Evolutionary conservation across 352 stramenopile species (phyloP).

Genomic region (Poterioochromonas sp.): DNA sequence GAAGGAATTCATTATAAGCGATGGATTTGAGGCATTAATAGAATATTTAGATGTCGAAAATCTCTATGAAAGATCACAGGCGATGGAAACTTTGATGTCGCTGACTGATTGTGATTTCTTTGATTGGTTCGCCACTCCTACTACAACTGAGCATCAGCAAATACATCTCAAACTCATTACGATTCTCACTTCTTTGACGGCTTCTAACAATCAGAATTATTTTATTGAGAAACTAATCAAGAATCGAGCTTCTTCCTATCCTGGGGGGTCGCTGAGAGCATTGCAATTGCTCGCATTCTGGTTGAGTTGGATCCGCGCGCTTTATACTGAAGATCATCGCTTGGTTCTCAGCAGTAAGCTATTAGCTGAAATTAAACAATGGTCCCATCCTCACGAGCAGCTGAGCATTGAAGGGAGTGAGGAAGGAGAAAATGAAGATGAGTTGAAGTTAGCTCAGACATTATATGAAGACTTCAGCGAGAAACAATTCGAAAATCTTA

Average conservation of each 20-base stretch:
- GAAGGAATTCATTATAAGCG: slow-evolving; percentile 6
- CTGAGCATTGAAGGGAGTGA: not conserved
- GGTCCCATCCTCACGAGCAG: not conserved
- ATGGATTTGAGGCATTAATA: not conserved
- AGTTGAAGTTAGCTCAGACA: slow-evolving; percentile 1
- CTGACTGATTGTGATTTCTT: slow-evolving; percentile 21
- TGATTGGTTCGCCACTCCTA: slow-evolving; percentile 3
- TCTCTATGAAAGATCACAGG: not conserved
- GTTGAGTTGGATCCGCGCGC: slow-evolving; percentile 3
- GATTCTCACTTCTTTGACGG: not conserved
- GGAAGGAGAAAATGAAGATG: not conserved
- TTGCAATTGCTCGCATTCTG: slow-evolving; percentile 22
- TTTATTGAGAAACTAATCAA: not conserved
- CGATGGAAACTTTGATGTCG: not conserved
- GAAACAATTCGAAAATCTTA: not conserved
- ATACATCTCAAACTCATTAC: not conserved
- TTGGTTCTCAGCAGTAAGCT: not conserved
- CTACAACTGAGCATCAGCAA: not conserved
- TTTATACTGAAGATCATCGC: not conserved
- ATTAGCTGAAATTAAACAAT: not conserved
- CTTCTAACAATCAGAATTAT: not conserved
- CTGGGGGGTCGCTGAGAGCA: not conserved
- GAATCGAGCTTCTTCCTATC: not conserved
- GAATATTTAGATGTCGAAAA: not conserved
- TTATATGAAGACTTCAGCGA: not conserved